These are phyloP conservation scores for Tetrapisispora nanseiensis DNA, from an alignment of 805 yeast genomes.

Conservation along the genomic window DNA sequence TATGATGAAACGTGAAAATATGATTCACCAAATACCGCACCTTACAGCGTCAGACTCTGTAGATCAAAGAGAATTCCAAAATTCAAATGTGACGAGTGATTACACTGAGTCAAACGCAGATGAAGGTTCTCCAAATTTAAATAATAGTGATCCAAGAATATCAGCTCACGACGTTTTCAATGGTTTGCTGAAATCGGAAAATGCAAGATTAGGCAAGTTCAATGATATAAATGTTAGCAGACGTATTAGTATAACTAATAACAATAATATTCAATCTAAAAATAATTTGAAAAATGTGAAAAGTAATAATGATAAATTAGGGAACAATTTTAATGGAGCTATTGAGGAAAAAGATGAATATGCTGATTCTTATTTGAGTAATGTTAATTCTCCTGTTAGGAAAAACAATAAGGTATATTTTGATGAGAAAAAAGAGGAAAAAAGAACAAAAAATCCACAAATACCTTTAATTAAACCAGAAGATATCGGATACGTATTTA, in stretches of 20 bases:
- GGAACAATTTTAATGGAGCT: neutral
- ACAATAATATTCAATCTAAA: neutral
- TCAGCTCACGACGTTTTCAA: constrained; percentile 21
- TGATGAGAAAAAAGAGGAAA: neutral
- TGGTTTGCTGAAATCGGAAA: constrained; percentile 16
- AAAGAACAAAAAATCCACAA: constrained; percentile 2
- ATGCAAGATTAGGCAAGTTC: neutral
- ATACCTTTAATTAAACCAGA: constrained; percentile 19
- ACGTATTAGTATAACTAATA: constrained; percentile 2
- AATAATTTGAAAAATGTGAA: neutral
- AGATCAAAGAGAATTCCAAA: neutral
- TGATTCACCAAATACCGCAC: neutral
- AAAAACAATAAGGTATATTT: neutral
- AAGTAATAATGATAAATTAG: neutral
- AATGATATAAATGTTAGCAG: neutral
- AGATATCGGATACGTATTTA: constrained; percentile 20
- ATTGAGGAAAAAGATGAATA: neutral
- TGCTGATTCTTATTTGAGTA: neutral
- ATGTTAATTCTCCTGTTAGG: neutral
- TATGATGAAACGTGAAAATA: constrained; percentile 15
- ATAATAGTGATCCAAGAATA: constrained; percentile 17
- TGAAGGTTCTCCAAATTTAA: neutral
- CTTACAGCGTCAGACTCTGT: too few species aligned
- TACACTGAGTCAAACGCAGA: neutral
- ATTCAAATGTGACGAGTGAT: neutral